Evolutionary conservation across 1,139 yeast genomes (phyloP), one percentile per base, ranked within the genome.

Genomic region (Taphrina wiesneri): DNA sequence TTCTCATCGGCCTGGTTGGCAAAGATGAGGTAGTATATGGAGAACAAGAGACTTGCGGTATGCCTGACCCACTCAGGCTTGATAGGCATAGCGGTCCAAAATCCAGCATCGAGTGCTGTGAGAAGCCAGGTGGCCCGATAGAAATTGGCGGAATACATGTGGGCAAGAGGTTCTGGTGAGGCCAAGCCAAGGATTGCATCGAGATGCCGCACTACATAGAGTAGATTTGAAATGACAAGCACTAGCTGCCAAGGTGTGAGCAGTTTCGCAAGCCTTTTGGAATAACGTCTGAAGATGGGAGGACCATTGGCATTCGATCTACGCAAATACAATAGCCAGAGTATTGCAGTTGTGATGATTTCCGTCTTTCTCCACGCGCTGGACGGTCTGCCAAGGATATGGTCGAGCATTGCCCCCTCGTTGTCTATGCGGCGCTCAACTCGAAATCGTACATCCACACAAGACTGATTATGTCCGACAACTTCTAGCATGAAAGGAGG

Each of bases 391-490:
- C 74, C 74, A 11, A 72, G 67, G 21, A 72, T 41, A 36, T 72
- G 71, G 45, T 72, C 74, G 54, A 67, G 68, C 88, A 86, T 36
- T 1, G 11, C 32, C n/a, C 2, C 11, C 36, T 32, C 9, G 15
- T 32, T 68, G 17, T 69, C 69, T 2, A 11, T 32, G 15, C 1
- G 36, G 15, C 15, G 36, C 5, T 32, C 15, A 2, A 32, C 36
- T 11, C 36, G 36, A 11, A 15, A 2, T 1, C 36, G 15, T 32
- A n/a, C n/a, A n/a, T n/a, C n/a, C n/a, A n/a, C n/a, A n/a, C n/a
- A n/a, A n/a, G n/a, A n/a, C n/a, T n/a, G n/a, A n/a, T n/a, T n/a
- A n/a, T n/a, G n/a, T n/a, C n/a, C n/a, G n/a, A n/a, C n/a, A n/a
- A n/a, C n/a, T n/a, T n/a, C n/a, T n/a, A n/a, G n/a, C n/a, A n/a